Percentiles rank a stretch among this genome's conserved stretches.
phyloP scores from a whole-genome alignment of 805 yeast genomes.

The Metschnikowia kunwiensis region DNA sequence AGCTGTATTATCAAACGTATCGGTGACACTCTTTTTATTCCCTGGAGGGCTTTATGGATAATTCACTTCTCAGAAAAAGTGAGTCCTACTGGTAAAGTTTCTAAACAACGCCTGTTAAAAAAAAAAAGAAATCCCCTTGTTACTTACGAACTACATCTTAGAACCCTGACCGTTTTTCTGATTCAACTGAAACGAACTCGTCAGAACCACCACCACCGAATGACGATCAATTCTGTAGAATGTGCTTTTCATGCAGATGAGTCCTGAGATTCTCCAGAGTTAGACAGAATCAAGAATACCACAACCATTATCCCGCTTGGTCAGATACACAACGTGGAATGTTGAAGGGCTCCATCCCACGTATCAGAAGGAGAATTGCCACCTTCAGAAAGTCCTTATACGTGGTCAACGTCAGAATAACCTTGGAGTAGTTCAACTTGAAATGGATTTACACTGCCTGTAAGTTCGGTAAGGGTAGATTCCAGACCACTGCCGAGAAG shows the following conservation, averaged over 20 bases:
- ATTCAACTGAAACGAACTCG: too few species aligned
- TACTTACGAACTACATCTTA: too few species aligned
- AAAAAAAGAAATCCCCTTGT: too few species aligned
- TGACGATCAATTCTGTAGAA: constrained; percentile 99
- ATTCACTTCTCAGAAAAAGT: too few species aligned
- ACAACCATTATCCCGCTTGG: constrained; percentile 99
- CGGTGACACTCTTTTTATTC: too few species aligned
- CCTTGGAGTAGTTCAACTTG: constrained; percentile 92
- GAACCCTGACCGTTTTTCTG: too few species aligned
- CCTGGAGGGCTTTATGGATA: too few species aligned
- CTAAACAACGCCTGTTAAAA: too few species aligned
- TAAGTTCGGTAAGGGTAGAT: constrained; percentile 99
- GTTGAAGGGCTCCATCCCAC: constrained; percentile 99
- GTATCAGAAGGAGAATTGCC: constrained; percentile 99
- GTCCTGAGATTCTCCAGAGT: constrained; percentile 91
- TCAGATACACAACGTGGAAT: constrained; percentile 97
- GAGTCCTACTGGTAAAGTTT: too few species aligned
- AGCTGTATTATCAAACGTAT: too few species aligned
- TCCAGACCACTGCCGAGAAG: constrained; percentile 99
- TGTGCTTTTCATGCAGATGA: constrained; percentile 96
- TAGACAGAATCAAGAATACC: constrained; percentile 99
- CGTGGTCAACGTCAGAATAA: constrained; percentile 97
- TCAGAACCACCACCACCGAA: constrained; percentile 99
- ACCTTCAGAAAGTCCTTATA: constrained; percentile 98
- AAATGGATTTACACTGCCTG: constrained; percentile 99